Base-by-base conservation (phyloP, 2,329 filamentous ascomycete genomes). In the Dothiorella sarmentorum region DNA sequence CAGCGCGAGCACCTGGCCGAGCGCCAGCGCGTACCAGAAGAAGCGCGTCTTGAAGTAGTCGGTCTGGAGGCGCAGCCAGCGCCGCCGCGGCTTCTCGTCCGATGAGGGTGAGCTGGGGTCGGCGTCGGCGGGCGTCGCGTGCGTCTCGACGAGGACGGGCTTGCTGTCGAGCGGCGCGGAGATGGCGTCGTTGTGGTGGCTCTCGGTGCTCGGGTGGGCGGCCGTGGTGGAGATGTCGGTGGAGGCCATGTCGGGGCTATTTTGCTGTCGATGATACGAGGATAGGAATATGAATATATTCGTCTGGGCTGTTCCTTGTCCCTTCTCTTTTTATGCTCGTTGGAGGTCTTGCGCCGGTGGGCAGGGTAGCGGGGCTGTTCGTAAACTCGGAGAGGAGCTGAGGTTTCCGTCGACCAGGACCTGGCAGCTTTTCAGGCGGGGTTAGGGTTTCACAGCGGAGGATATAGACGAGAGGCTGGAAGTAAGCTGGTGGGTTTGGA, bases 1-100 rank as follows among this genome's bases (percentile, higher is more conserved):
- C 60, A 99, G 84, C 4, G 92, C 86, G 43, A 96, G 85, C 55
- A 91, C 73, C 80, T 97, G 92, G 13, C 51, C 47, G 33, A 58
- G 40, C 17, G 45, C 47, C 37, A 58, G 55, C 53, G 49, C 43
- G 31, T 45, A 65, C 63, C 35, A 60, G 49, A 62, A 57, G 40
- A 35, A 59, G 20, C 52, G 49, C 40, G 58, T 58, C 43, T 43
- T 55, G 58, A 58, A 62, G 51, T 56, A 60, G 11, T 27, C 37
- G 18, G 37, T 31, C n/a, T 40, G 44, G 43, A 49, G 27, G 43
- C 35, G 29, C 10, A 59, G 13, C 57, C 57, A 59, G 27, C 47
- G 35, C 33, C 27, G 15, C 11, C 33, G 18, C 15, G 7, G 31
- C 31, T 27, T 44, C 27, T 42, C 7, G 22, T 11, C 53, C 17